Percentiles rank a stretch among this genome's conserved stretches.
Evolutionary conservation across 768 basidiomycete species (phyloP).

Genomic region (Leccinum incarnatum): DNA sequence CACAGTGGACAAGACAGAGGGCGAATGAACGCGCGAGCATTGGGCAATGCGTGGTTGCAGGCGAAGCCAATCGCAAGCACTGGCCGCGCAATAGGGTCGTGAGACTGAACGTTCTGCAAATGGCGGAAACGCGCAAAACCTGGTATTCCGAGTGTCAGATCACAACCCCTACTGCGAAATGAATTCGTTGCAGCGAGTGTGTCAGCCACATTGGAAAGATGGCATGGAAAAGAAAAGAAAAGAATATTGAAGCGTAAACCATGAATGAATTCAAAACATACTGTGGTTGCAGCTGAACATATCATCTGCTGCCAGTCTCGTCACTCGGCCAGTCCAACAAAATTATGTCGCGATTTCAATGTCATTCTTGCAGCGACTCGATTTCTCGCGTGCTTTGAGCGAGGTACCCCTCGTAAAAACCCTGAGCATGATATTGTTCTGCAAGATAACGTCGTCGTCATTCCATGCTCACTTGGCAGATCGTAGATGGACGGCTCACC

Average conservation of each 20-base stretch:
- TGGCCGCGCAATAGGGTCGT: too few species aligned
- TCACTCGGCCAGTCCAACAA: neutral
- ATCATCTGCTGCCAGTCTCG: neutral
- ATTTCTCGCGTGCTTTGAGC: slow-evolving; percentile 59
- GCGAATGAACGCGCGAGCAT: too few species aligned
- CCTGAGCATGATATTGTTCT: slow-evolving; percentile 49
- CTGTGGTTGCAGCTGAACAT: neutral
- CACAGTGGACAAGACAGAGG: too few species aligned
- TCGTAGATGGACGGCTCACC: slow-evolving; percentile 34
- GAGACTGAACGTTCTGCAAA: too few species aligned
- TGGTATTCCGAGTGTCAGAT: too few species aligned
- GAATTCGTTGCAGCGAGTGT: too few species aligned
- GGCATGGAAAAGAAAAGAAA: neutral
- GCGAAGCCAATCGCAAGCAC: too few species aligned
- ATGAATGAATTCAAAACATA: neutral
- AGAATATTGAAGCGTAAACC: too few species aligned
- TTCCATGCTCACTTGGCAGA: neutral
- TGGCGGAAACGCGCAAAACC: too few species aligned
- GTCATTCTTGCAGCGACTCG: slow-evolving; percentile 60
- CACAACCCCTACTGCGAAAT: too few species aligned
- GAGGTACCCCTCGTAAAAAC: slow-evolving; percentile 61
- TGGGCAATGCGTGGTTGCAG: too few species aligned
- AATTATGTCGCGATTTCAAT: neutral
- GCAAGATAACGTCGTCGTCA: neutral
- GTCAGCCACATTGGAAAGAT: neutral